Conservation (phyloP, 257 asterid genomes). For the Gardenia jasminoides region DNA sequence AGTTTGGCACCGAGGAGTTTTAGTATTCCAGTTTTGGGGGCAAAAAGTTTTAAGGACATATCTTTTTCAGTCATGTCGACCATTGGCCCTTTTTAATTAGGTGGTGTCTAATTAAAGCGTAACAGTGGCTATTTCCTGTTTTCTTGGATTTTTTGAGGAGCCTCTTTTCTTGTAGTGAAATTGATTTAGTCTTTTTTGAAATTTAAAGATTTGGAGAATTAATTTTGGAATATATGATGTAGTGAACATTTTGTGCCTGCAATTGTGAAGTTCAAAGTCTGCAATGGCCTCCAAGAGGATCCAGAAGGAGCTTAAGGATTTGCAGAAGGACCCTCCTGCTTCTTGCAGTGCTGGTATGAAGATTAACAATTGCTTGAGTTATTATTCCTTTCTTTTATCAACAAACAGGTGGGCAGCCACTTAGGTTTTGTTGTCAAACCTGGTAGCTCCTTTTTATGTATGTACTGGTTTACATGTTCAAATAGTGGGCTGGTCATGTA, state of each 20-base stretch:
- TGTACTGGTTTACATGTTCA: background rate
- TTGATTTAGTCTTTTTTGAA: background rate
- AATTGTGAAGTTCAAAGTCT: background rate
- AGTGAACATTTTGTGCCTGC: constrained; percentile 2
- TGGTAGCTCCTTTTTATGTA: background rate
- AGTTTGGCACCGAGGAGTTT: background rate
- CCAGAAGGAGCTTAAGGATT: constrained; percentile 35
- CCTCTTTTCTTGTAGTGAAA: too few species aligned
- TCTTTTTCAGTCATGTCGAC: background rate
- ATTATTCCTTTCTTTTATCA: background rate
- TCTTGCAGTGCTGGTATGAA: constrained; percentile 42
- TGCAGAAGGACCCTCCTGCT: constrained; percentile 38
- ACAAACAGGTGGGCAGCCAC: background rate
- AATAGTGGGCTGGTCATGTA: background rate
- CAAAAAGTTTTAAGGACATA: too few species aligned
- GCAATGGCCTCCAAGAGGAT: constrained; percentile 39
- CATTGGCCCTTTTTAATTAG: background rate
- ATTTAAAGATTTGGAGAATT: background rate
- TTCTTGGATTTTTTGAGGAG: background rate
- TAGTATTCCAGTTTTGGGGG: too few species aligned
- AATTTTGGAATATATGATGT: background rate
- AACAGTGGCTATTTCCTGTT: background rate
- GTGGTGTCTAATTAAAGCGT: background rate
- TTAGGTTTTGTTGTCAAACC: too few species aligned
- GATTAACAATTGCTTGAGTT: background rate